phyloP scores from a whole-genome alignment of 106 monocot genomes.

The Apostasia ramifera region DNA sequence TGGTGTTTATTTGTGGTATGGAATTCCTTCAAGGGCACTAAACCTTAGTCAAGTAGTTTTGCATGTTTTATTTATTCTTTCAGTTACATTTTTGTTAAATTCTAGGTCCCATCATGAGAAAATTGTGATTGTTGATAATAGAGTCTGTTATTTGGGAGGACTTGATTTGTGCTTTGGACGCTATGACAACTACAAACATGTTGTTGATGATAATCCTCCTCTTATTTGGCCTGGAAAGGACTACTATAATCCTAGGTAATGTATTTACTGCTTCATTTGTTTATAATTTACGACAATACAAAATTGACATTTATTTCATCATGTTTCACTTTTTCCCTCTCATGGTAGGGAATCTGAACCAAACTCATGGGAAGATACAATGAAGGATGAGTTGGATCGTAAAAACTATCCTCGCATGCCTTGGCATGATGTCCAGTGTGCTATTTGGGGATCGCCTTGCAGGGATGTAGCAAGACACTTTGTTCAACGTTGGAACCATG shows the following conservation, averaged over 20 bases:
- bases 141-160: slow-evolving; percentile 89
- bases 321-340: neutral
- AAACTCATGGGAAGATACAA: slow-evolving; percentile 97
- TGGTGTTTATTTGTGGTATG: slow-evolving; percentile 95
- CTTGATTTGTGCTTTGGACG: slow-evolving; percentile 99
- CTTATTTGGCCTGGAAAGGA: slow-evolving; percentile 95
- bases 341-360: slow-evolving; percentile 89
- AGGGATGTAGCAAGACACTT: slow-evolving; percentile 97
- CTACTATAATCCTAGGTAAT: slow-evolving; percentile 97
- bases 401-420: slow-evolving; percentile 94
- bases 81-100: neutral
- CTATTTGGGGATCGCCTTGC: slow-evolving; percentile 94
- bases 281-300: no score
- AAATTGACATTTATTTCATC: no score
- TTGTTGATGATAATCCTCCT: slow-evolving; percentile 73
- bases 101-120: slow-evolving; percentile 99
- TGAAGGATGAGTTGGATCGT: slow-evolving; percentile 92
- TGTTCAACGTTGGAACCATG: slow-evolving; percentile 98
- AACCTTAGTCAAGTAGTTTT: neutral
- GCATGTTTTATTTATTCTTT: neutral
- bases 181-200: slow-evolving; percentile 81
- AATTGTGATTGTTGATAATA: slow-evolving; percentile 94
- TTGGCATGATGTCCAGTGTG: slow-evolving; percentile 99
- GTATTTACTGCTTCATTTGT: neutral
- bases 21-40: neutral